phyloP scores from a whole-genome alignment of 1,284 basidiomycete genomes.

The Trichosporon asahii region DNA sequence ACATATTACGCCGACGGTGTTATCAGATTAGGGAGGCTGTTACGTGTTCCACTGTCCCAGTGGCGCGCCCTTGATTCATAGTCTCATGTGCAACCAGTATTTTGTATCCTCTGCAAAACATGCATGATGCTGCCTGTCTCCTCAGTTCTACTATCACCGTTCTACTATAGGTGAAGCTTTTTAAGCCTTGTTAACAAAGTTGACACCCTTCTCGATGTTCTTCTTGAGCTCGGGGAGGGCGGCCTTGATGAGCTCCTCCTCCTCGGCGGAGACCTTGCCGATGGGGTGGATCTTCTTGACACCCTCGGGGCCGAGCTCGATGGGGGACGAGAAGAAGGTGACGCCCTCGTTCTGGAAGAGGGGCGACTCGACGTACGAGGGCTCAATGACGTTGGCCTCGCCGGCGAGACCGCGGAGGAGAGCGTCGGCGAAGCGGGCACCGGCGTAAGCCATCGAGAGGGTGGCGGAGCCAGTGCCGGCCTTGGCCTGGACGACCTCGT shows the following conservation, averaged over 20 bases:
- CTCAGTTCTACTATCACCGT: neutral
- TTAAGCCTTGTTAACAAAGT: conserved; percentile 58
- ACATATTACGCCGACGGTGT: neutral
- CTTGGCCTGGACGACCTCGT: conserved; percentile 88
- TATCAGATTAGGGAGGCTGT: neutral
- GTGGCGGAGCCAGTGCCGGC: conserved; percentile 82
- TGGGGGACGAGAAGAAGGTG: conserved; percentile 76
- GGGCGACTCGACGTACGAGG: conserved; percentile 77
- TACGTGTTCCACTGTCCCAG: neutral
- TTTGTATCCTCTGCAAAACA: conserved; percentile 7
- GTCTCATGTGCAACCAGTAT: neutral
- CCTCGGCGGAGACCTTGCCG: conserved; percentile 69
- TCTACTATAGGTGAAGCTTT: neutral
- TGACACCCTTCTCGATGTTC: conserved; percentile 93
- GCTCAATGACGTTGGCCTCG: conserved; percentile 78
- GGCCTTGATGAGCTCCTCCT: conserved; percentile 80
- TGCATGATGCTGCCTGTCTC: conserved; percentile 7
- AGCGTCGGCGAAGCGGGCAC: conserved; percentile 75
- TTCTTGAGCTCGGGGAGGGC: conserved; percentile 90
- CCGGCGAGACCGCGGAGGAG: conserved; percentile 82
- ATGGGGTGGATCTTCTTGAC: conserved; percentile 84
- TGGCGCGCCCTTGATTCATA: neutral
- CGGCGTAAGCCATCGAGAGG: conserved; percentile 84
- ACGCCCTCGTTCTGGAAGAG: conserved; percentile 73
- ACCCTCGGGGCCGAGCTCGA: conserved; percentile 81